Base-by-base conservation (phyloP, 768 basidiomycete species). In the Lactifluus piperatus region DNA sequence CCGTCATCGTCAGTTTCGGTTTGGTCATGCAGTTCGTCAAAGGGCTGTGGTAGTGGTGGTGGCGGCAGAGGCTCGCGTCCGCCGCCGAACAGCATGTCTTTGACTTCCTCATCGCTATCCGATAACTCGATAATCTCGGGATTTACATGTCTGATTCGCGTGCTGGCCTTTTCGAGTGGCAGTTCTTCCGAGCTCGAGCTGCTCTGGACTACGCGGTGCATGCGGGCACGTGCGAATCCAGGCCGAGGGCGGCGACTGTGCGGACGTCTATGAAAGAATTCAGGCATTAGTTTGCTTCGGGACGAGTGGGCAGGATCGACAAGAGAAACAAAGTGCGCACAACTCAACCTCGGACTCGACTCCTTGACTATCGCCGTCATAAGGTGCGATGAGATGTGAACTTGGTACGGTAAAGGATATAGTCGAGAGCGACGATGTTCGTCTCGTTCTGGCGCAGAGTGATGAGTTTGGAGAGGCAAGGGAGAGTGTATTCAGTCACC, bases 191-290 rank as follows among this genome's bases (percentile, higher is more conserved):
- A 51, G 26, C 43, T 43, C 16, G 58, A 60, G 43, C 59, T 56
- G 18, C 60, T 61, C 27, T 61, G 56, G 18, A 61, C 37, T 22
- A 61, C 44, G 16, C 60, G 60, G 14, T 39, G 60, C 9, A 27
- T 18, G 22, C 54, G 59, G 2, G 54, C 59, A 8, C 60, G 20
- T 26, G 46, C 60, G 26, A 32, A 50, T 47, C 34, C 50, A 9
- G 49, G 54, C 1, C 46, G 51, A 27, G 26, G 54, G 26, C 26
- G 34, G 29, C 18, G 50, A 41, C 29, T 13, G 37, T 30, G 37
- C 16, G 16, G 16, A n/a, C 16, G 20, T 43, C 53, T 60, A 22
- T 3, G 37, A 27, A 53, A 22, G 37, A 27, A 53, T 18, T 5
- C 10, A 6, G 20, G 6, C 9, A n/a, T 44, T 34, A 13, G 55